A percentile compares a stretch with the other conserved stretches of the same genome.
These are phyloP conservation scores for Setomelanomma holmii DNA, from an alignment of 2,329 filamentous ascomycete genomes.

Conservation along the genomic window DNA sequence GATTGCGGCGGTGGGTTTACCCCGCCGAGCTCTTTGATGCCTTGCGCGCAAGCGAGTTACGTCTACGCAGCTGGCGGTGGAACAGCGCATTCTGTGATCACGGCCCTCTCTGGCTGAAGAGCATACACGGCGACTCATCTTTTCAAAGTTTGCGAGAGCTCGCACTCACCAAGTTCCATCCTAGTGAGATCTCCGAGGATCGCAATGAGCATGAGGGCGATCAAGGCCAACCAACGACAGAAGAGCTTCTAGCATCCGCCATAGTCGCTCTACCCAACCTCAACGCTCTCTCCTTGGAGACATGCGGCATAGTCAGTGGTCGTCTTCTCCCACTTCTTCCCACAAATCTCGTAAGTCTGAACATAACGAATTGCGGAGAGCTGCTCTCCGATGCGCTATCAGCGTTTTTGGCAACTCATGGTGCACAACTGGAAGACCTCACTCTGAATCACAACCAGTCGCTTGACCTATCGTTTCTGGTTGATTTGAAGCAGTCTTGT, in stretches of 20 bases:
- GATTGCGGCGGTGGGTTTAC: slow-evolving; percentile 70
- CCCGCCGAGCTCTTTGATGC: slow-evolving; percentile 69
- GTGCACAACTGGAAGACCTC: slow-evolving; percentile 70
- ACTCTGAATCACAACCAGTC: slow-evolving; percentile 80
- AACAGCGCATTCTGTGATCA: slow-evolving; percentile 57
- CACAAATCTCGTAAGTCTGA: slow-evolving; percentile 68
- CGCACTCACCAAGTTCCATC: slow-evolving; percentile 45
- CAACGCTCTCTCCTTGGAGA: slow-evolving; percentile 73
- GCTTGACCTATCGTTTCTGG: slow-evolving; percentile 77
- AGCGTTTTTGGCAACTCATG: slow-evolving; percentile 71
- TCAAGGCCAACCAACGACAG: slow-evolving; percentile 38
- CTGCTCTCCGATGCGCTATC: slow-evolving; percentile 71
- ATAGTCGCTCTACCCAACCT: slow-evolving; percentile 68
- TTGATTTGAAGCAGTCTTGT: slow-evolving; percentile 69
- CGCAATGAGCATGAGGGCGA: slow-evolving; percentile 20
- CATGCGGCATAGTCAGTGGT: slow-evolving; percentile 74
- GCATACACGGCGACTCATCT: slow-evolving; percentile 55
- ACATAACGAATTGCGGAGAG: slow-evolving; percentile 80
- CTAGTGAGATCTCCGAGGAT: slow-evolving; percentile 15
- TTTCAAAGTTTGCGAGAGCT: slow-evolving; percentile 47
- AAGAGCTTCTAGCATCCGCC: slow-evolving; percentile 57
- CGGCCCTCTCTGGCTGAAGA: slow-evolving; percentile 44
- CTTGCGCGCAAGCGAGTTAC: slow-evolving; percentile 59
- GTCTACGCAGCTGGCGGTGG: slow-evolving; percentile 63
- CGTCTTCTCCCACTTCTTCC: slow-evolving; percentile 74